Evolutionary conservation across 2,329 filamentous ascomycete species (phyloP), one percentile per base, ranked within the genome.

Genomic region (Colletotrichum agaves): DNA sequence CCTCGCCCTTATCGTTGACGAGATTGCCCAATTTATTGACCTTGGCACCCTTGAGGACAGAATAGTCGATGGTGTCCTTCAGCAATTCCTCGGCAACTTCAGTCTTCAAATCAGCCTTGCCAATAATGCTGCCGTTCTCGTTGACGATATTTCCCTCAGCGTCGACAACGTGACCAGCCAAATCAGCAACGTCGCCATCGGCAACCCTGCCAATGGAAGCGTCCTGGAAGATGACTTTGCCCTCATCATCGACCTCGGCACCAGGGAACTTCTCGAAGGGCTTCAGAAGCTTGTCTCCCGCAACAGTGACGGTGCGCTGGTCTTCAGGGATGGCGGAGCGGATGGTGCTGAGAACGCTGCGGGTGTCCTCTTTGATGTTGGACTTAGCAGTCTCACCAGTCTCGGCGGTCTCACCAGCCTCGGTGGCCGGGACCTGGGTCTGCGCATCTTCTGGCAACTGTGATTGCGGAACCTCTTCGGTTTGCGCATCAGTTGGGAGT

Each of bases 11-110:
- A 10, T 84, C 78, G 67, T 86, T 82, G 57, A 88, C 83, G 19
- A 88, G 81, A 61, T 89, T 88, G 57, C 87, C 87, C 10, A 79
- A 74, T 75, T 89, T 88, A 79, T 89, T 89, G 72, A 89, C 84
- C 69, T 83, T 86, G 76, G 82, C 82, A 64, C 81, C 83, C 66
- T 85, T 83, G 37, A 89, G 82, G 17, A 81, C 72, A 0, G 83
- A 83, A 63, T 82, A 83, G 72, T 88, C 85, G 11, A 81, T 62
- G 1, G 63, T 67, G 19, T 74, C 71, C 33, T 69, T 58, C 43
- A 67, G 66, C 0, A 74, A 71, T 63, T 79, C 77, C 37, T 79
- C 78, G 2, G 72, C 66, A 11, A 71, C 65, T 41, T 72, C 74
- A 21, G 78, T 76, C 61, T 76, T 73, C 17, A 78, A 74, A 61